Conservation (phyloP, 192 early-diverging fungal genomes). For the Lobosporangium transversale region DNA sequence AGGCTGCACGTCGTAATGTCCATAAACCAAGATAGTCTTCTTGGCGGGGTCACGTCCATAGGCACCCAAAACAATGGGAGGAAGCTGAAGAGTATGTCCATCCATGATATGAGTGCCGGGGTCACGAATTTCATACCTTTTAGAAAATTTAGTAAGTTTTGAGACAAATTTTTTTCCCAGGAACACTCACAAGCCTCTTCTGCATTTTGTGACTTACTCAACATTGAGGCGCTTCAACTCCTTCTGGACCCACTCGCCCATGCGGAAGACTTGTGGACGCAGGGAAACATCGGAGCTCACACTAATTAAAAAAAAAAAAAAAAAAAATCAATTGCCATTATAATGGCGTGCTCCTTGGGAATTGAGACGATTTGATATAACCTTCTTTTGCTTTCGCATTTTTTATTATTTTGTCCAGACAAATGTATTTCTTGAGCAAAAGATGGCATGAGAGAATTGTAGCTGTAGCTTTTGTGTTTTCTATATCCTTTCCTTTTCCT, state of each 20-base stretch:
- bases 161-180: too few species aligned
- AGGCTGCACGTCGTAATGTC: constrained; percentile 99
- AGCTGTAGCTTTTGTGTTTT: too few species aligned
- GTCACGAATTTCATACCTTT: constrained; percentile 66
- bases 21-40: constrained; percentile 97
- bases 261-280: constrained; percentile 85
- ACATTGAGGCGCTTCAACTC: constrained; percentile 81
- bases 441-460: too few species aligned
- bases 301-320: constrained; percentile 53
- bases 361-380: too few species aligned
- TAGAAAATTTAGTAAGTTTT: not conserved
- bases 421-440: too few species aligned
- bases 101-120: constrained; percentile 89
- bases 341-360: constrained; percentile 17
- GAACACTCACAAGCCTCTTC: too few species aligned
- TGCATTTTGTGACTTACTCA: constrained; percentile 36
- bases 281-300: constrained; percentile 77
- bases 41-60: constrained; percentile 92
- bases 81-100: constrained; percentile 80
- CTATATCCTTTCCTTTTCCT: too few species aligned
- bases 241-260: constrained; percentile 87
- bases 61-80: constrained; percentile 91
- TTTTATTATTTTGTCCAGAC: too few species aligned
- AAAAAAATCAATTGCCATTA: not conserved
- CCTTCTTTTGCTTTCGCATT: too few species aligned